phyloP scores from a whole-genome alignment of 2,329 filamentous ascomycete genomes.

The Blastomyces emzantsi region DNA sequence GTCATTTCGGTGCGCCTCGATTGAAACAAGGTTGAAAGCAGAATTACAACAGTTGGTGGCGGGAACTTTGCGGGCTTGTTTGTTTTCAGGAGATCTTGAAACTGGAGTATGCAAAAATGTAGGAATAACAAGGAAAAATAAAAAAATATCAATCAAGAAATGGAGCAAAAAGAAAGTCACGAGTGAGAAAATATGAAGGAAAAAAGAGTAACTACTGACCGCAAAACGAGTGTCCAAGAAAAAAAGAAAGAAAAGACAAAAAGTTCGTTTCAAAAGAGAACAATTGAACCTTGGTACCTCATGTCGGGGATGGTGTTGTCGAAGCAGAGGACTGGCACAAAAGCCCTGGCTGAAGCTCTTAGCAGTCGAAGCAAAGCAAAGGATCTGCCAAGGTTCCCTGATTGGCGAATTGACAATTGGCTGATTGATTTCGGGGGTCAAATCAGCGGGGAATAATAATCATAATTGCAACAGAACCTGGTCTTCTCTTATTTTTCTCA shows the following conservation, averaged over 20 bases:
- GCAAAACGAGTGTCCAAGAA: not conserved
- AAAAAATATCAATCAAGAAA: not conserved
- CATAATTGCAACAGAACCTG: not conserved
- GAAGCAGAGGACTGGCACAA: not conserved
- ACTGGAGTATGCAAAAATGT: not conserved
- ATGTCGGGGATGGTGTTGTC: not conserved
- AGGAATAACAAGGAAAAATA: not conserved
- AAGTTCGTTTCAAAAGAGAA: conserved; percentile 1
- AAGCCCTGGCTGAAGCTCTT: not conserved
- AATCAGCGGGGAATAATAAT: not conserved
- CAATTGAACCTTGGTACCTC: conserved; percentile 3
- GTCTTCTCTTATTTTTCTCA: not conserved
- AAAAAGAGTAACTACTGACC: not conserved
- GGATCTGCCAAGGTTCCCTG: not conserved
- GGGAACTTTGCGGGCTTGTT: not conserved
- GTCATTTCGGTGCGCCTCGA: not conserved
- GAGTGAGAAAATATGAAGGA: not conserved
- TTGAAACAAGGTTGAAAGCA: not conserved
- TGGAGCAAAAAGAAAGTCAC: not conserved
- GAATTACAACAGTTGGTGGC: not conserved
- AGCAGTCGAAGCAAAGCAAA: not conserved
- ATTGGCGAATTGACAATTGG: not conserved
- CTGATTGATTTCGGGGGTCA: not conserved
- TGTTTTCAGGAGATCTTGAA: not conserved
- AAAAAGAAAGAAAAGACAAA: not conserved